These are phyloP conservation scores for Pisolithus thermaeus DNA, from an alignment of 1,284 basidiomycete species.

Conservation along the genomic window DNA sequence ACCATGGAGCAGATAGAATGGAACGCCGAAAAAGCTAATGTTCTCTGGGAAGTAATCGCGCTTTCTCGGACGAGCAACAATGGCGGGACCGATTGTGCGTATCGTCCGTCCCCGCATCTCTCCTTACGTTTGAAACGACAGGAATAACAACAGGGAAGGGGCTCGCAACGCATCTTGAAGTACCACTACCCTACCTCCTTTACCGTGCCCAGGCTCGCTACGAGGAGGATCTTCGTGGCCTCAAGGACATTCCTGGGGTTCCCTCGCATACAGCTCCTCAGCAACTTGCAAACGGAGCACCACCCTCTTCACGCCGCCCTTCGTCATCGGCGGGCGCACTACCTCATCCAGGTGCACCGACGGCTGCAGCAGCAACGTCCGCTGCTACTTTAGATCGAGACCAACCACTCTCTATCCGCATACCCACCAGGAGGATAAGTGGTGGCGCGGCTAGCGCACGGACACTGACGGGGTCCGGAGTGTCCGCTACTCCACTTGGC, in stretches of 20 bases:
- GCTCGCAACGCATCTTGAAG: constrained; percentile 68
- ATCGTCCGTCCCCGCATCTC: constrained; percentile 2
- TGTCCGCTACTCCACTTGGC: constrained; percentile 45
- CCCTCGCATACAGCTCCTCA: constrained; percentile 20
- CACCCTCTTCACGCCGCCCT: constrained; percentile 9
- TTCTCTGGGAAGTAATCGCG: constrained; percentile 79
- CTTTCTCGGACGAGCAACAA: constrained; percentile 58
- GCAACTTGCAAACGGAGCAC: constrained; percentile 18
- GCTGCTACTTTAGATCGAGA: constrained; percentile 25
- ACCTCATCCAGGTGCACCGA: constrained; percentile 19
- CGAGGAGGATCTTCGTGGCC: constrained; percentile 71
- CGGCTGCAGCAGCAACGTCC: constrained; percentile 10
- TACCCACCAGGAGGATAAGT: constrained; percentile 20
- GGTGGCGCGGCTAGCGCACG: constrained; percentile 11
- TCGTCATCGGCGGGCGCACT: constrained; percentile 11
- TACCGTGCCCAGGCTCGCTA: constrained; percentile 75
- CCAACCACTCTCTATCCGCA: constrained; percentile 25
- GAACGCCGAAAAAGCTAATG: constrained; percentile 73
- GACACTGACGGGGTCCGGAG: constrained; percentile 33
- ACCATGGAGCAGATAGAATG: constrained; percentile 59
- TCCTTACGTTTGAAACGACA: no score
- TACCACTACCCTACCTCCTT: constrained; percentile 74
- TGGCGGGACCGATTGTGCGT: constrained; percentile 69
- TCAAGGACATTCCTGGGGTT: constrained; percentile 62
- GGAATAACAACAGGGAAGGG: constrained; percentile 56